phyloP scores from a whole-genome alignment of 1,284 basidiomycete species.

The Sphagnurus paluster region DNA sequence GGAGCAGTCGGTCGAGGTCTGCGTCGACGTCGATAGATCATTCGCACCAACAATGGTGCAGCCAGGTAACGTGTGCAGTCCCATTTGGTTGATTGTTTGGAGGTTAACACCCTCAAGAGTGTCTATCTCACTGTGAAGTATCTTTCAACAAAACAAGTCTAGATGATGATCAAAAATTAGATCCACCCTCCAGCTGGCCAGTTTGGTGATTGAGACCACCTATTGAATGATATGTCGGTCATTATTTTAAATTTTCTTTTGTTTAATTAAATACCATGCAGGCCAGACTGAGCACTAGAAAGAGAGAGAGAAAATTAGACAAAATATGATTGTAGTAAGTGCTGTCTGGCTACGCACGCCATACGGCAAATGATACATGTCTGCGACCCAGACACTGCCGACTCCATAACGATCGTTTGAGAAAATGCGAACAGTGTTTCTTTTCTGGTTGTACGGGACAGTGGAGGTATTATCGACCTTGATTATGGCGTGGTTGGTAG shows the following conservation, averaged over 20 bases:
- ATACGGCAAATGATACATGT: conserved; percentile 70
- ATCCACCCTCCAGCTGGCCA: conserved; percentile 64
- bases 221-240: conserved; percentile 12
- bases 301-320: neutral
- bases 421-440: conserved; percentile 69
- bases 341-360: conserved; percentile 43
- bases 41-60: conserved; percentile 52
- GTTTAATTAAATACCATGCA: conserved; percentile 42
- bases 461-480: conserved; percentile 67
- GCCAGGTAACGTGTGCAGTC: conserved; percentile 65
- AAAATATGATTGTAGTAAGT: neutral
- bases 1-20: conserved; percentile 64
- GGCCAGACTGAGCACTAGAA: conserved; percentile 73
- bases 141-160: neutral
- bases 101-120: conserved; percentile 77
- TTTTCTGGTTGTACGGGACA: conserved; percentile 61
- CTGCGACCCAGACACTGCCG: conserved; percentile 67
- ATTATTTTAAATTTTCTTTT: too few relatives aligned
- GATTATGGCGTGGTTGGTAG: conserved; percentile 66
- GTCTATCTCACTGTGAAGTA: conserved; percentile 59
- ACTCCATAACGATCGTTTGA: conserved; percentile 56
- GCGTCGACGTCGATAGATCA: conserved; percentile 47
- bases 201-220: conserved; percentile 58
- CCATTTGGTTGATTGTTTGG: conserved; percentile 62
- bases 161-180: neutral